These are phyloP conservation scores for Centella asiatica DNA, from an alignment of 129 eudicot species.

Conservation along the genomic window DNA sequence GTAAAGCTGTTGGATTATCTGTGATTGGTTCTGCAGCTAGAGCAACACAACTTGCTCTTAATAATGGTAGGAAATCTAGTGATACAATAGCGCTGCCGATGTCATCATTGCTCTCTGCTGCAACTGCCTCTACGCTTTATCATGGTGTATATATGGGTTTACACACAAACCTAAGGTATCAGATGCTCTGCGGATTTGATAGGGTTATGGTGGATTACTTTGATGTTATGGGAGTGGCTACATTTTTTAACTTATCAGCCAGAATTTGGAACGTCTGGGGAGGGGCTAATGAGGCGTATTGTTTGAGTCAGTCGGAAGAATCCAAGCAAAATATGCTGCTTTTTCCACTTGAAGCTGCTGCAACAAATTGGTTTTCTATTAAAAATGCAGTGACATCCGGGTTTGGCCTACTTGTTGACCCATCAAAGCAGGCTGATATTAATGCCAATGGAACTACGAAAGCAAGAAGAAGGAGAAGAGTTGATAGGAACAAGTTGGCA, in stretches of 20 bases:
- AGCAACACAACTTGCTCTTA: constrained; percentile 1
- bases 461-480: no score
- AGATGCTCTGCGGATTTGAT: constrained; percentile 11
- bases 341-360: no score
- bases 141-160: constrained; percentile 6
- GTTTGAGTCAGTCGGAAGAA: no score
- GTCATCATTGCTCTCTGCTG: background rate
- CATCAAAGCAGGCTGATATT: no score
- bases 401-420: no score
- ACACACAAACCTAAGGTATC: constrained; percentile 8
- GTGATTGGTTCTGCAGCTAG: background rate
- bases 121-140: constrained; percentile 3
- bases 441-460: no score
- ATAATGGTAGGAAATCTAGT: background rate
- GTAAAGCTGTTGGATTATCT: background rate
- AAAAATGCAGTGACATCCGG: no score
- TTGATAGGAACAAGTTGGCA: no score
- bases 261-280: background rate
- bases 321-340: no score
- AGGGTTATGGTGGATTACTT: background rate
- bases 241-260: background rate
- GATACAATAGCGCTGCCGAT: background rate
- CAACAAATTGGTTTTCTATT: no score
- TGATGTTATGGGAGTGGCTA: constrained; percentile 15
- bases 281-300: background rate